Conservation (phyloP, 2,329 filamentous ascomycete genomes). For the Neofusicoccum ribis region DNA sequence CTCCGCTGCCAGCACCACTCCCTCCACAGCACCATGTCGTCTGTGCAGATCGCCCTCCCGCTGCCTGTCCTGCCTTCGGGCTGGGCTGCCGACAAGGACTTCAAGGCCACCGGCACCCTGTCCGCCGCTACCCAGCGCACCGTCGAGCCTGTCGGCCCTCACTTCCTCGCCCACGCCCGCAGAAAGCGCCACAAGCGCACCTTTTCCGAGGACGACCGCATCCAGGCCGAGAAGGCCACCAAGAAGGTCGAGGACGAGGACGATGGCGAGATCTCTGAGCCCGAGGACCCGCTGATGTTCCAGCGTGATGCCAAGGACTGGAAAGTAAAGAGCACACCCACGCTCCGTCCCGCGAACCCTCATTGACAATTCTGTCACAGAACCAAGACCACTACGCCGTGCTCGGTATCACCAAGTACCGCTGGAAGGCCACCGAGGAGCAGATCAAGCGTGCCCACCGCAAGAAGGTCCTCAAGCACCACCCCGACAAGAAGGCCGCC, state of each 20-base stretch:
- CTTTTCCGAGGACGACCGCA: slow-evolving; percentile 97
- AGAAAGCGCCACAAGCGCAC: slow-evolving; percentile 92
- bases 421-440: slow-evolving; percentile 89
- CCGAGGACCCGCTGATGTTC: slow-evolving; percentile 90
- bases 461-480: slow-evolving; percentile 99
- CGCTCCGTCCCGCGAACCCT: not conserved
- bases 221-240: slow-evolving; percentile 90
- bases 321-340: slow-evolving; percentile 66
- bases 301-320: slow-evolving; percentile 96
- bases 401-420: slow-evolving; percentile 87
- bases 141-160: slow-evolving; percentile 93
- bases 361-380: slow-evolving; percentile 44
- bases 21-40: slow-evolving; percentile 59
- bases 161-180: slow-evolving; percentile 96
- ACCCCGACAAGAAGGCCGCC: slow-evolving; percentile 98
- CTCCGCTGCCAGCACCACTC: not conserved
- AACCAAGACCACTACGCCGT: slow-evolving; percentile 97
- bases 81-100: slow-evolving; percentile 88
- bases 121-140: slow-evolving; percentile 78
- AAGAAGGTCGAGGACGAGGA: slow-evolving; percentile 95
- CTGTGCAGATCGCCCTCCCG: slow-evolving; percentile 62
- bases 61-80: slow-evolving; percentile 75
- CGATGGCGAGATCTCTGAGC: slow-evolving; percentile 86
- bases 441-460: slow-evolving; percentile 99
- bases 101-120: slow-evolving; percentile 78